Percentiles rank a stretch among this genome's conserved stretches.
phyloP scores from a whole-genome alignment of 2,329 filamentous ascomycete genomes.

The Penicillium paneum region DNA sequence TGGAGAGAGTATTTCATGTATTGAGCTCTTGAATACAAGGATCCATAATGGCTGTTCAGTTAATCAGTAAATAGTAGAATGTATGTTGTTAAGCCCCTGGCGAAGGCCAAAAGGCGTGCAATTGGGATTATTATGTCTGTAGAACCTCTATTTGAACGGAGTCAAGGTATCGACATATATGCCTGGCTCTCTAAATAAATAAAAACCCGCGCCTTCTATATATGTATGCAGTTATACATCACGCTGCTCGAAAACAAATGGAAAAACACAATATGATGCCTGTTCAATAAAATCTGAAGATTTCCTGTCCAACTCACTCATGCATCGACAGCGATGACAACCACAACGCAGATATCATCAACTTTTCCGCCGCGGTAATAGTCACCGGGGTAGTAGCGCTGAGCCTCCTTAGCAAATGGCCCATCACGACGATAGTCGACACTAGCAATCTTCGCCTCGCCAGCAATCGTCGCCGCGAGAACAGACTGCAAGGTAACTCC shows the following conservation, averaged over 20 bases:
- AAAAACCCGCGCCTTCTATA: constrained; percentile 4
- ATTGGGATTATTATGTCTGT: neutral
- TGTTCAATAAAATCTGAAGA: neutral
- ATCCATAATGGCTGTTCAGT: neutral
- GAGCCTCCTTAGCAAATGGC: constrained; percentile 92
- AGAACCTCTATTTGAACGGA: neutral
- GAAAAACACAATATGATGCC: neutral
- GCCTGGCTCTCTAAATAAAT: neutral
- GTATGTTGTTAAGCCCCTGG: neutral
- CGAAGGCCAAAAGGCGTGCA: neutral
- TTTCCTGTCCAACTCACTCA: neutral
- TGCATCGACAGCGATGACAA: constrained; percentile 68
- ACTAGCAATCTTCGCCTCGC: constrained; percentile 80
- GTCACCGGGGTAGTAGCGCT: constrained; percentile 80
- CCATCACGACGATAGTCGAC: constrained; percentile 78
- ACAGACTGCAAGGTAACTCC: constrained; percentile 66
- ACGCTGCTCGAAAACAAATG: constrained; percentile 4
- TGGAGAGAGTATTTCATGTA: neutral
- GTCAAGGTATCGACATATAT: neutral
- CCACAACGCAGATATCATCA: constrained; percentile 89
- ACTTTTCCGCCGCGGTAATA: constrained; percentile 89
- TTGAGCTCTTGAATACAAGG: neutral
- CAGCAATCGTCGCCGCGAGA: constrained; percentile 74
- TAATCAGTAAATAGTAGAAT: neutral
- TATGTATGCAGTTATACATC: constrained; percentile 5